Percentiles rank a stretch among this genome's conserved stretches.
Conservation (phyloP, 2,329 filamentous ascomycete species). For the Rutstroemia sydowiana region DNA sequence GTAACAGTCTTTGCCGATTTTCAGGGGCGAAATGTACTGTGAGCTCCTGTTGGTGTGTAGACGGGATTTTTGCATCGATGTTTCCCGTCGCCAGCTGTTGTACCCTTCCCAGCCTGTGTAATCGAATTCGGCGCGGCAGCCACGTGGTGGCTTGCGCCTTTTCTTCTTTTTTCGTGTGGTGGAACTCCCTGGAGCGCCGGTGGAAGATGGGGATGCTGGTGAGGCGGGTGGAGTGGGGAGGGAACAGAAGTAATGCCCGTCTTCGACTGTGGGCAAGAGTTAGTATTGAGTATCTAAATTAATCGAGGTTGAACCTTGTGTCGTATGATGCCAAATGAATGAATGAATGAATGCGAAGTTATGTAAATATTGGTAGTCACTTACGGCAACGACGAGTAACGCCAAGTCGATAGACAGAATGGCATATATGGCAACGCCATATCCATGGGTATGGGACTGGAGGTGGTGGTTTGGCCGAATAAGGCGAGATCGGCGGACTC, state of each 20-base stretch:
- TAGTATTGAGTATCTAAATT: no score
- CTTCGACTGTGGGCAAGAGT: constrained; percentile 17
- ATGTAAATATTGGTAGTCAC: not conserved
- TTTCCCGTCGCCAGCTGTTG: constrained; percentile 6
- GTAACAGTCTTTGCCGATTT: constrained; percentile 5
- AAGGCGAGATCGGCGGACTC: constrained; percentile 3
- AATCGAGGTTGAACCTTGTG: no score
- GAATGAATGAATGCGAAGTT: no score
- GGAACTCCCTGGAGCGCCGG: not conserved
- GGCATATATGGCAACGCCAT: constrained; percentile 31
- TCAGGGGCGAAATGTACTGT: not conserved
- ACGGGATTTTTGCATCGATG: not conserved
- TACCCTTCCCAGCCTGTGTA: constrained; percentile 12
- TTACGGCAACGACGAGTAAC: constrained; percentile 30
- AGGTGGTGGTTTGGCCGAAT: constrained; percentile 17
- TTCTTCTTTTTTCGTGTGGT: not conserved
- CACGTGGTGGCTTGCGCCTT: not conserved
- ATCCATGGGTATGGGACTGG: constrained; percentile 28
- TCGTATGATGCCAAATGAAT: no score
- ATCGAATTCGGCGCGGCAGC: constrained; percentile 14
- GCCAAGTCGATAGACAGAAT: constrained; percentile 26
- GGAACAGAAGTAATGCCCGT: constrained; percentile 20
- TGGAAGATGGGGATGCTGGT: not conserved
- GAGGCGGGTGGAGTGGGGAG: constrained; percentile 5
- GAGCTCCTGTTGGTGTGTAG: not conserved